Conservation (phyloP, 805 yeast genomes). For the Pichia heedii region DNA sequence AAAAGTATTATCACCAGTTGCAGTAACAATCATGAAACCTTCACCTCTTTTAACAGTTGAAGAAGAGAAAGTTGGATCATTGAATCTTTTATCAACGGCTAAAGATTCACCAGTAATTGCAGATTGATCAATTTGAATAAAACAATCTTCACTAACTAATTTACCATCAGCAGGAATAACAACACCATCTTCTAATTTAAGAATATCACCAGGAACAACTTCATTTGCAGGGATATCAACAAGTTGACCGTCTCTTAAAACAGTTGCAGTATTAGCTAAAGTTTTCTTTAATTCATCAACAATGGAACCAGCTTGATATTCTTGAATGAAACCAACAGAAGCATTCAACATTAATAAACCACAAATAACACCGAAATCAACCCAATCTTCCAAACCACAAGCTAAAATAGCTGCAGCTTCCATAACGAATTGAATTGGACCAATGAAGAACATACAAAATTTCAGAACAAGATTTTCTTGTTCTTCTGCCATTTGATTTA, state of each 20-base stretch:
- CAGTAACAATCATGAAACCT: slow-evolving; percentile 86
- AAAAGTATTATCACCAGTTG: slow-evolving; percentile 92
- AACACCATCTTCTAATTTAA: slow-evolving; percentile 85
- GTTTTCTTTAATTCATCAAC: slow-evolving; percentile 95
- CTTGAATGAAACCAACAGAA: slow-evolving; percentile 92
- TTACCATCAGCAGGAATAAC: slow-evolving; percentile 92
- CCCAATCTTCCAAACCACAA: slow-evolving; percentile 97
- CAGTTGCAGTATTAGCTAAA: slow-evolving; percentile 80
- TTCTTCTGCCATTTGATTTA: slow-evolving; percentile 87
- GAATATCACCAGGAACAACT: slow-evolving; percentile 89
- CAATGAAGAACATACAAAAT: slow-evolving; percentile 80
- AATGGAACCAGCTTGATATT: slow-evolving; percentile 96
- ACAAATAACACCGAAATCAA: slow-evolving; percentile 95
- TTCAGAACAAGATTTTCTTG: slow-evolving; percentile 69
- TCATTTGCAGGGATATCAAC: slow-evolving; percentile 72
- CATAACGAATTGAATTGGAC: slow-evolving; percentile 96
- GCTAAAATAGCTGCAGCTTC: slow-evolving; percentile 94
- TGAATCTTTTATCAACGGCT: slow-evolving; percentile 86
- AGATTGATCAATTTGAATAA: slow-evolving; percentile 90
- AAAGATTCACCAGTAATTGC: slow-evolving; percentile 96
- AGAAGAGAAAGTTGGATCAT: slow-evolving; percentile 84
- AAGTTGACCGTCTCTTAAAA: slow-evolving; percentile 72
- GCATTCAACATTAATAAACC: slow-evolving; percentile 84
- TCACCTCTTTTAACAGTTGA: slow-evolving; percentile 95
- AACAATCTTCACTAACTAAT: slow-evolving; percentile 69